phyloP scores from a whole-genome alignment of 345 rosid species.

The Corymbia maculata region DNA sequence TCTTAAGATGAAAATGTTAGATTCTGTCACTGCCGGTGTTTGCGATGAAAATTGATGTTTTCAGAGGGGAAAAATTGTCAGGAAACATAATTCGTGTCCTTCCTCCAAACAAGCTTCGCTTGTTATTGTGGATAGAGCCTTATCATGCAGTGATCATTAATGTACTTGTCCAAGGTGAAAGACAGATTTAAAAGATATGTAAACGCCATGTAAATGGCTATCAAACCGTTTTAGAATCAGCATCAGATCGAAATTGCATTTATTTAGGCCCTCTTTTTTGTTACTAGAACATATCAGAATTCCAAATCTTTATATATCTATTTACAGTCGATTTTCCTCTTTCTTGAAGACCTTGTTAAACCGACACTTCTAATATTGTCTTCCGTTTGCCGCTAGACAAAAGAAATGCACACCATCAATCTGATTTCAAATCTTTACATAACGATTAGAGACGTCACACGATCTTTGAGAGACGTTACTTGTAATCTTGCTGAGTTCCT shows the following conservation, averaged over 20 bases:
- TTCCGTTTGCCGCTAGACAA: not conserved
- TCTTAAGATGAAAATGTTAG: not conserved
- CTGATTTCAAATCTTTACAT: not conserved
- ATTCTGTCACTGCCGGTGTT: not conserved
- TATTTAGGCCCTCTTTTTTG: too few species aligned
- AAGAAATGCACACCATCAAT: not conserved
- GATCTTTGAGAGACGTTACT: not conserved
- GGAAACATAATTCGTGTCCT: not conserved
- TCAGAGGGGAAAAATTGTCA: not conserved
- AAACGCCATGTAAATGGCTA: too few species aligned
- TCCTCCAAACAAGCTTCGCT: not conserved
- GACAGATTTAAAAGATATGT: too few species aligned
- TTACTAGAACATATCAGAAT: not conserved
- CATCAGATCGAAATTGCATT: too few species aligned
- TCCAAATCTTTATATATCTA: not conserved
- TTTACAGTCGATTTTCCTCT: not conserved
- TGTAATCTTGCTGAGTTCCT: not conserved
- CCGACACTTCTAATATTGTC: not conserved
- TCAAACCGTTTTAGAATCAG: too few species aligned
- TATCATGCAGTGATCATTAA: not conserved
- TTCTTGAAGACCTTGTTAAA: not conserved
- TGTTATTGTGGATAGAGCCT: not conserved
- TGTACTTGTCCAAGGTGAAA: not conserved
- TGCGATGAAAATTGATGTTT: not conserved
- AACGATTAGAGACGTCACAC: not conserved